Evolutionary conservation across 2,329 filamentous ascomycete species (phyloP), one percentile per base, ranked within the genome.

Genomic region (Ophiocordyceps camponoti-floridani): DNA sequence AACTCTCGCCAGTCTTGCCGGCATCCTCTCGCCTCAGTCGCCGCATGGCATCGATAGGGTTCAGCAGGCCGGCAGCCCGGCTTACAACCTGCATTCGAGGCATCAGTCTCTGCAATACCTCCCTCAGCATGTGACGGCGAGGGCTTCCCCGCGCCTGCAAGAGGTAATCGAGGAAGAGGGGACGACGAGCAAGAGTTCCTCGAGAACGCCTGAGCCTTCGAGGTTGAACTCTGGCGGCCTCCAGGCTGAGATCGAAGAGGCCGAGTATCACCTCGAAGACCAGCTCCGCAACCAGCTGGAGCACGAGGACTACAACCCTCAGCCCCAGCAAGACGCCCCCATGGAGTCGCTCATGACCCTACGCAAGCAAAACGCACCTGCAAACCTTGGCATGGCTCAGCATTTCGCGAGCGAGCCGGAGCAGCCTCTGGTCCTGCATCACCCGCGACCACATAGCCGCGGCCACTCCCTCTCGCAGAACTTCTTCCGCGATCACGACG

Each of bases 181-280:
- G 47, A 58, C 61, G 1, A 49, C 47, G 26, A 62, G 56, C 52
- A 70, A 74, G 59, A 73, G 65, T 46, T 67, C 66, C 10, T 73
- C 70, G 1, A 73, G 70, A 53, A 73, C 70, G 0, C 69, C 73
- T 0, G 71, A 78, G 52, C 65, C 70, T 10, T 46, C 52, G 11
- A 61, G 62, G 42, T 65, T 65, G 41, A 63, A 70, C 44, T 61
- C 64, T 42, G 82, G 88, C 52, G 87, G 87, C 52, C 70, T 94
- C 23, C 86, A 94, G 58, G 81, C 80, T 49, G 86, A 91, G 52
- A 81, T 93, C 46, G 82, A 91, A 43, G 83, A 88, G 55, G 81
- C 84, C 4, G 84, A 94, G 54, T 89, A 91, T 55, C 84, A 89
- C 53, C 62, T 91, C 48, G 84, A 88, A 56, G 78, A 87, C 56